phyloP scores from a whole-genome alignment of 2,329 filamentous ascomycete genomes.

The Phyllosticta citribraziliensis region DNA sequence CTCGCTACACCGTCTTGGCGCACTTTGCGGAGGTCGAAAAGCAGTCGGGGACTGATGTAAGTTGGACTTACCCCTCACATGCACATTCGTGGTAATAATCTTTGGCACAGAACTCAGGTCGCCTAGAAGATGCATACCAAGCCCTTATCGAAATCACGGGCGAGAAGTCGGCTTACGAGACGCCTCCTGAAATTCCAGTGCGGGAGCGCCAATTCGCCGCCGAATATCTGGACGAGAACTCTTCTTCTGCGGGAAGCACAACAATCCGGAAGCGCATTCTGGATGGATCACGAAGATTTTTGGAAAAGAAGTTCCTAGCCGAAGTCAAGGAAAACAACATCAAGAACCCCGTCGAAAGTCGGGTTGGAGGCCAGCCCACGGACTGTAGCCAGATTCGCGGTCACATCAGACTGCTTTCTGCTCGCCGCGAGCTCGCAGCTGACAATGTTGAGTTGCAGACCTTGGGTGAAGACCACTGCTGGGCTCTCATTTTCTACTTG shows the following conservation, averaged over 20 bases:
- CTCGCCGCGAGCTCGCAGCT: conserved; percentile 72
- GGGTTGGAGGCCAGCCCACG: conserved; percentile 79
- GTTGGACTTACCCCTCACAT: conserved; percentile 13
- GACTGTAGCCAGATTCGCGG: conserved; percentile 85
- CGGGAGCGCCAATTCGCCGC: conserved; percentile 66
- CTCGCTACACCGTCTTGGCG: conserved; percentile 62
- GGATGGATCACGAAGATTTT: conserved; percentile 64
- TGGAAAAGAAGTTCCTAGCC: conserved; percentile 72
- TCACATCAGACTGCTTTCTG: conserved; percentile 72
- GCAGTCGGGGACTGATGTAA: conserved; percentile 55
- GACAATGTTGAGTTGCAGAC: conserved; percentile 69
- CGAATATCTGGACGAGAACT: conserved; percentile 67
- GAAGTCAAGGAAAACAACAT: conserved; percentile 69
- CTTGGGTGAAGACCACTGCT: conserved; percentile 66
- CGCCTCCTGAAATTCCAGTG: conserved; percentile 36
- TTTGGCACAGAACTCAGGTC: conserved; percentile 50
- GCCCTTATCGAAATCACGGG: conserved; percentile 70
- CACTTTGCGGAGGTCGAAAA: conserved; percentile 67
- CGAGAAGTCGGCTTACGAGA: conserved; percentile 44
- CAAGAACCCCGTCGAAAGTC: conserved; percentile 80
- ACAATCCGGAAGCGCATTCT: conserved; percentile 71
- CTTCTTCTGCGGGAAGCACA: conserved; percentile 53
- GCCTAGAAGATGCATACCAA: conserved; percentile 73
- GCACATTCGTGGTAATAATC: neutral
- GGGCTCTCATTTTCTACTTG: conserved; percentile 90